Base-by-base conservation (phyloP, 192 early-diverging fungal species). In the Phlyctochytrium arcticum region DNA sequence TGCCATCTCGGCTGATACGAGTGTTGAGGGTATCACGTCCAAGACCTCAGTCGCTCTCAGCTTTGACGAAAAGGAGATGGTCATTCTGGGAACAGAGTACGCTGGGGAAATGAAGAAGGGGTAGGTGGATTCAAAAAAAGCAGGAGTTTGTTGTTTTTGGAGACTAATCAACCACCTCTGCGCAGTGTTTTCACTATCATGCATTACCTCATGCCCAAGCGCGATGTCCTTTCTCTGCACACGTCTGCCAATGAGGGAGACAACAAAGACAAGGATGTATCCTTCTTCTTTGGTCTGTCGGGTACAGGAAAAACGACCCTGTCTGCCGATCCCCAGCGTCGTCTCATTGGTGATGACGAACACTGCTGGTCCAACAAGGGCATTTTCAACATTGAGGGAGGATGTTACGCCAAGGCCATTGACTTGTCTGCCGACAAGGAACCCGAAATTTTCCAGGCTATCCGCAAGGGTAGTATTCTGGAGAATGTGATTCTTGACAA, bases 31-130 rank as follows among this genome's bases (percentile, higher is more conserved):
- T 39, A 89, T 93, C 81, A 89, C 88, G 50, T 94, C 92, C 59
- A 80, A 72, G 39, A 96, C 93, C 48, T 89, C 89, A 46, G 89
- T 96, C 39, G 77, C 90, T 9, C 78, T 96, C 65, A 88, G 85
- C 81, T 96, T 96, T 46, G 85, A 90, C 68, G 84, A 85, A 71
- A 73, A 74, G 35, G 91, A 94, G 75, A 92, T 92, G 88, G 89
- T 96, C 31, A 96, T 96, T 51, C 78, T 96, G 36, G 94, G 94
- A 49, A 92, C 91, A 47, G 89, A 96, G 75, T 96, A 96, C 55
- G 92, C 92, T 37, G 92, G 92, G 54, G 92, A 94, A 80, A 94
- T 94, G 92, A 94, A 94, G 81, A 94, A 94, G 84, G 92, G 92
- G 50, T 23, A 56, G 46, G 68, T 36, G 24, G 21, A 9, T 42